phyloP scores from a whole-genome alignment of 139 green algal genomes.

The Cymbomonas tetramitiformis region DNA sequence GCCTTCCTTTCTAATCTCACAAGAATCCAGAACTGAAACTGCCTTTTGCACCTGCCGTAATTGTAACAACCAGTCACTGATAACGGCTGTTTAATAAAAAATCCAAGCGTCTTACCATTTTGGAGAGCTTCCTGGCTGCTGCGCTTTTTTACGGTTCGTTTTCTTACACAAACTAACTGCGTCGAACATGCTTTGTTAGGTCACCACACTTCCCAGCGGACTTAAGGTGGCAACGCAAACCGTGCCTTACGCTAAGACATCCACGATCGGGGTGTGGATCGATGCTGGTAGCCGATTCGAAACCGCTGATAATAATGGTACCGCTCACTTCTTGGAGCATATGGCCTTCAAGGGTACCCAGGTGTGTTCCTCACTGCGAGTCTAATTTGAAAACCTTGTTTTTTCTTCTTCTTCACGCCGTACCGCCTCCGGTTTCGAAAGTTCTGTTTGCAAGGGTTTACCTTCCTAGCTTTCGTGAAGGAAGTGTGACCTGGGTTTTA shows the following conservation, averaged over 20 bases:
- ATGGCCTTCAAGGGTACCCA: constrained; percentile 98
- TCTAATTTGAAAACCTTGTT: not conserved
- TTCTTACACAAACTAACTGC: constrained; percentile 24
- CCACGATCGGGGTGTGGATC: constrained; percentile 92
- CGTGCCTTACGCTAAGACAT: constrained; percentile 65
- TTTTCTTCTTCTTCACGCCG: not conserved
- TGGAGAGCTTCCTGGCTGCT: too few species aligned
- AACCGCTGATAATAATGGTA: constrained; percentile 76
- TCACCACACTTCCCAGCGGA: constrained; percentile 80
- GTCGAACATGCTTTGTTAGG: too few species aligned
- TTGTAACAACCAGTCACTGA: not conserved
- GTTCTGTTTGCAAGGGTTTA: constrained; percentile 40
- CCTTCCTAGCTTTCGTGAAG: too few species aligned
- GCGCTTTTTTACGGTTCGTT: too few species aligned
- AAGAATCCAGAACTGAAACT: not conserved
- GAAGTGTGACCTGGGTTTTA: too few species aligned
- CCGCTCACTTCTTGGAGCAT: constrained; percentile 96
- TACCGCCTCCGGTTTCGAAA: not conserved
- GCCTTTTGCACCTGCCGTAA: not conserved
- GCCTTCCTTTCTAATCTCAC: not conserved
- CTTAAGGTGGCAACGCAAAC: constrained; percentile 81
- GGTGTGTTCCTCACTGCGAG: constrained; percentile 6
- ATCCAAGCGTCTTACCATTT: too few species aligned
- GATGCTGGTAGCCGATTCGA: constrained; percentile 90
- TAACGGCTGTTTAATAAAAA: not conserved